Evolutionary conservation across 2,329 filamentous ascomycete genomes (phyloP).

Genomic region (Paecilomyces variotii): DNA sequence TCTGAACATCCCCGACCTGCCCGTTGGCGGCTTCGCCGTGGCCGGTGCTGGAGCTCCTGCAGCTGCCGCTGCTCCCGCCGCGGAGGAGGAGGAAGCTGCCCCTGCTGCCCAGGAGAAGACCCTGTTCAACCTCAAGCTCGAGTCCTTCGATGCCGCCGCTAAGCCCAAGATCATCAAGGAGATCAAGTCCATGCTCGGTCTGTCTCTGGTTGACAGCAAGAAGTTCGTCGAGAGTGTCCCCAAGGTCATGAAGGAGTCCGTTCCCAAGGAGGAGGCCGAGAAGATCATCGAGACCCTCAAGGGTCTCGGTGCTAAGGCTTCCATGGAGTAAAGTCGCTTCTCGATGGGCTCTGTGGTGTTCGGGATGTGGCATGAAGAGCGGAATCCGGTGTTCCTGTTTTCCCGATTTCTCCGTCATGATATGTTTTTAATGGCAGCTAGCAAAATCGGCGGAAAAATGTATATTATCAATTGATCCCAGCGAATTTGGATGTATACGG

Average conservation of each 20-base stretch:
- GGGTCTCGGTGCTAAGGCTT: conserved; percentile 78
- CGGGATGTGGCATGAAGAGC: background rate
- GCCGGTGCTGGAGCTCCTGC: conserved; percentile 52
- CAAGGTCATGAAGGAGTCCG: conserved; percentile 98
- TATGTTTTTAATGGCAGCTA: background rate
- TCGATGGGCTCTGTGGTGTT: conserved; percentile 4
- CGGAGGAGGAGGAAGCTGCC: conserved; percentile 76
- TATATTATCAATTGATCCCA: background rate
- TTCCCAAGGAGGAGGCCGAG: conserved; percentile 97
- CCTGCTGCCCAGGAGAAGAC: conserved; percentile 89
- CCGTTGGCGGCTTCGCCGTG: conserved; percentile 81
- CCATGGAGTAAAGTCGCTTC: conserved; percentile 66
- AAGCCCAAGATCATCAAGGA: conserved; percentile 99
- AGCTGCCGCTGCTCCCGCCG: conserved; percentile 53
- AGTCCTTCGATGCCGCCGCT: conserved; percentile 74
- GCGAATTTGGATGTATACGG: background rate
- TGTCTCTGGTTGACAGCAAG: conserved; percentile 98
- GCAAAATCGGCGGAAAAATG: background rate
- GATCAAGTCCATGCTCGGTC: conserved; percentile 88
- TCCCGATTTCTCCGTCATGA: background rate
- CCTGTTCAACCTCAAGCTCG: conserved; percentile 91
- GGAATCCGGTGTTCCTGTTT: background rate
- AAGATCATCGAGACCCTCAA: conserved; percentile 97
- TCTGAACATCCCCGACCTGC: conserved; percentile 96
- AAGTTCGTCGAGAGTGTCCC: conserved; percentile 99